Percentiles rank a stretch among this genome's conserved stretches.
Evolutionary conservation across 2,329 filamentous ascomycete species (phyloP).

Genomic region (Calonectria montana): DNA sequence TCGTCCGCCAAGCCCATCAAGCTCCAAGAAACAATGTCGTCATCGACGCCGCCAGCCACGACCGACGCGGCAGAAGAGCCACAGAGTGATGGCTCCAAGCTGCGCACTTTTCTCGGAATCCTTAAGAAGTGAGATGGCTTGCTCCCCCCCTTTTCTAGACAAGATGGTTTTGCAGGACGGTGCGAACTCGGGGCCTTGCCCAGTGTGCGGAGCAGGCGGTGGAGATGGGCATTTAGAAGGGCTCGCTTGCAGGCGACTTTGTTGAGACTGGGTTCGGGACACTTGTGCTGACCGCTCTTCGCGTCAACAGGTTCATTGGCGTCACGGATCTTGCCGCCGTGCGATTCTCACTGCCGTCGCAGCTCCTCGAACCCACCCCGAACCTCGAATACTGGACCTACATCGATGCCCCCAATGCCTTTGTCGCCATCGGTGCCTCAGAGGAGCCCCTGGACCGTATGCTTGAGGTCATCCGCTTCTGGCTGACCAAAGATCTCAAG

Average conservation of each 20-base stretch:
- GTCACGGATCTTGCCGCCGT: constrained; percentile 96
- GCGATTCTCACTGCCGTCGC: constrained; percentile 94
- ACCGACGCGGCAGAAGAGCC: constrained; percentile 55
- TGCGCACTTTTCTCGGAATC: constrained; percentile 89
- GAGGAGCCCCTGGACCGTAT: constrained; percentile 93
- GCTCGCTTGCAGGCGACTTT: constrained; percentile 15
- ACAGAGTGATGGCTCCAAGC: constrained; percentile 85
- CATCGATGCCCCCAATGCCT: constrained; percentile 92
- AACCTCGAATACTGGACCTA: constrained; percentile 99
- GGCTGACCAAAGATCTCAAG: constrained; percentile 99
- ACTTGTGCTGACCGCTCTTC: constrained; percentile 42
- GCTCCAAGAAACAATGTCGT: constrained; percentile 49
- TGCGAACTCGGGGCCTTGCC: constrained; percentile 31
- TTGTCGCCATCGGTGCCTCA: constrained; percentile 84
- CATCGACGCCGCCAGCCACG: constrained; percentile 48
- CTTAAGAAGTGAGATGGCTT: constrained; percentile 78
- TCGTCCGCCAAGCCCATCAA: constrained; percentile 21
- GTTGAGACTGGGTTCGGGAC: constrained; percentile 11
- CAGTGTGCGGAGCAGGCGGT: constrained; percentile 27
- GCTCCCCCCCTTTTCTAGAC: constrained; percentile 9
- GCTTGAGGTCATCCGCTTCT: constrained; percentile 94
- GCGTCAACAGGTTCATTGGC: constrained; percentile 82
- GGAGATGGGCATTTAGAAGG: constrained; percentile 21
- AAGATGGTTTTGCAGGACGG: constrained; percentile 26
- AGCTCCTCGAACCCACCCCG: constrained; percentile 94